Conservation (phyloP, 768 basidiomycete genomes). For the Saitozyma sp. region DNA sequence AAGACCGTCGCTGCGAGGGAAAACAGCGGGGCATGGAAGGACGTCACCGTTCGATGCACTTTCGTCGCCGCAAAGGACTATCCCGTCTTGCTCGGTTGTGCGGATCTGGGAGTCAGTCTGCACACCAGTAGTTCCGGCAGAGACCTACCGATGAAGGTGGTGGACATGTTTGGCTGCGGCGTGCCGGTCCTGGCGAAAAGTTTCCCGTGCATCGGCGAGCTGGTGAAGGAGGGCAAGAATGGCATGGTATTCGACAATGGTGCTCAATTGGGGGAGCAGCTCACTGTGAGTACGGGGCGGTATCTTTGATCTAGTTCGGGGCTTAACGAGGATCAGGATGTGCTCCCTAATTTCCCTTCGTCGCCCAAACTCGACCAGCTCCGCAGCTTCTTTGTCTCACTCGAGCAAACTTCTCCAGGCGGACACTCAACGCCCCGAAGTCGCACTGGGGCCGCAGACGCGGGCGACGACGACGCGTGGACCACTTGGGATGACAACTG, state of each 20-base stretch:
- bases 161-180: slow-evolving; percentile 98
- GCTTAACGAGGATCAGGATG: slow-evolving; percentile 53
- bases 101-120: slow-evolving; percentile 86
- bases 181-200: slow-evolving; percentile 87
- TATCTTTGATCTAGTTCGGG: background rate
- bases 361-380: slow-evolving; percentile 60
- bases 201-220: slow-evolving; percentile 80
- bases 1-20: slow-evolving; percentile 63
- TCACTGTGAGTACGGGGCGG: slow-evolving; percentile 53
- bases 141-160: slow-evolving; percentile 98
- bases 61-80: slow-evolving; percentile 93
- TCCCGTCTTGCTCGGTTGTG: slow-evolving; percentile 80
- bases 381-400: slow-evolving; percentile 57
- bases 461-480: slow-evolving; percentile 61
- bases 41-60: slow-evolving; percentile 55
- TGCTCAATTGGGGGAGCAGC: slow-evolving; percentile 66
- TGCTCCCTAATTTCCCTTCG: slow-evolving; percentile 65
- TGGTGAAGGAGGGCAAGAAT: slow-evolving; percentile 80
- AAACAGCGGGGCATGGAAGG: slow-evolving; percentile 60
- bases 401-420: slow-evolving; percentile 1
- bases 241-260: slow-evolving; percentile 75
- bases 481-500: slow-evolving; percentile 83
- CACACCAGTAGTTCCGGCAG: slow-evolving; percentile 86
- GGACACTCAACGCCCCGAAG: background rate
- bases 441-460: slow-evolving; percentile 6